Conservation (phyloP, 352 stramenopile species). For the Phytophthora pistaciae region DNA sequence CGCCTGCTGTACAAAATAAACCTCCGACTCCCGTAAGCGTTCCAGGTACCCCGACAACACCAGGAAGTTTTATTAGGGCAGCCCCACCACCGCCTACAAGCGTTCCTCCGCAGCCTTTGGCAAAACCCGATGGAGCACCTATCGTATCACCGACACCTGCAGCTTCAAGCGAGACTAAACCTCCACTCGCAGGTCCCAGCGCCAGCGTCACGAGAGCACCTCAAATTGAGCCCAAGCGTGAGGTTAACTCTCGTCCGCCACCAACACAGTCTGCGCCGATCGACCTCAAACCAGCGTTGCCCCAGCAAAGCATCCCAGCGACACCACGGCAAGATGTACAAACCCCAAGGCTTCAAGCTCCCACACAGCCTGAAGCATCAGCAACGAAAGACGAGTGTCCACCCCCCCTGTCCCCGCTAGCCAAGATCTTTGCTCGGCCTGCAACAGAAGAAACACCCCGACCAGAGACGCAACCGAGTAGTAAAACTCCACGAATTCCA, state of each 20-base stretch:
- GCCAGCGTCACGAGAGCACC: neutral
- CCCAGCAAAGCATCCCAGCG: neutral
- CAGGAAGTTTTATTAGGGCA: neutral
- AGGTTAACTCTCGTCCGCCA: neutral
- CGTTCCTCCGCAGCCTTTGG: neutral
- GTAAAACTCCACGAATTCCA: neutral
- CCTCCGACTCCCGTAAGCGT: constrained; percentile 1
- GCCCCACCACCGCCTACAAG: neutral
- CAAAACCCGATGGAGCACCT: neutral
- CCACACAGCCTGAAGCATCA: neutral
- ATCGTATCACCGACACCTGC: too few species aligned
- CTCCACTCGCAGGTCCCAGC: neutral
- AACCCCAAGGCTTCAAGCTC: neutral
- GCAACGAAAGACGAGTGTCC: constrained; percentile 4
- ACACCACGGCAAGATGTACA: neutral
- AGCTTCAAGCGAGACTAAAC: neutral
- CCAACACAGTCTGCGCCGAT: neutral
- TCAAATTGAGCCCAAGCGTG: neutral
- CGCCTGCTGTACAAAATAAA: constrained; percentile 3
- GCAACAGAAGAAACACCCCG: neutral
- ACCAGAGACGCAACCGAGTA: constrained; percentile 1
- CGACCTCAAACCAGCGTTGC: neutral
- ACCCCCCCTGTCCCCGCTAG: constrained; percentile 27
- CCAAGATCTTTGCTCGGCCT: constrained; percentile 33
- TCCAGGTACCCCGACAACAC: constrained; percentile 2